These are phyloP conservation scores for Aaosphaeria arxii DNA, from an alignment of 2,329 filamentous ascomycete genomes.

Conservation along the genomic window DNA sequence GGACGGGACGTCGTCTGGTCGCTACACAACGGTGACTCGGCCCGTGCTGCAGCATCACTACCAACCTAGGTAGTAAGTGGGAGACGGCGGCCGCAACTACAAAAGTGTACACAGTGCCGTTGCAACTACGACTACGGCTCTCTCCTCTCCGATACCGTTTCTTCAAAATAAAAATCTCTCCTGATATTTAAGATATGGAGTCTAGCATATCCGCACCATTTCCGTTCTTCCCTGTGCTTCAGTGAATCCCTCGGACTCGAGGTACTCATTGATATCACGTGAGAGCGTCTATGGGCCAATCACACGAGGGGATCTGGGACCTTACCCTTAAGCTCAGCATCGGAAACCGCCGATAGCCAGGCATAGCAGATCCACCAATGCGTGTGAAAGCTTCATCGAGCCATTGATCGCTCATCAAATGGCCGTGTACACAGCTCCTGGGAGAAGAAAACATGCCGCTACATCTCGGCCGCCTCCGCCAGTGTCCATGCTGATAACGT, in stretches of 20 bases:
- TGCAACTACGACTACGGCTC: too few relatives aligned
- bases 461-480: slow-evolving; percentile 32
- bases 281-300: background rate
- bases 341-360: slow-evolving; percentile 34
- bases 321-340: slow-evolving; percentile 1
- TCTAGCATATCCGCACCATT: background rate
- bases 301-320: background rate
- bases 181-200: too few relatives aligned
- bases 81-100: too few relatives aligned
- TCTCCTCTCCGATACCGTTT: too few relatives aligned
- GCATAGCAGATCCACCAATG: slow-evolving; percentile 18
- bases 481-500: slow-evolving; percentile 26
- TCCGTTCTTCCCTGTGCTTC: background rate
- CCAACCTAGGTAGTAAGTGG: too few relatives aligned
- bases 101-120: too few relatives aligned
- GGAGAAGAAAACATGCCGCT: slow-evolving; percentile 20
- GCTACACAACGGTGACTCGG: background rate
- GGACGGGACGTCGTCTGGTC: background rate
- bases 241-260: background rate
- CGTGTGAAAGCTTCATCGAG: slow-evolving; percentile 15
- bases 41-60: background rate
- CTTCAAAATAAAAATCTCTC: too few relatives aligned
- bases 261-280: background rate
- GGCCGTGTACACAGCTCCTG: background rate
- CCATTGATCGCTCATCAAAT: background rate